These are phyloP conservation scores for Abrus precatorius DNA, from an alignment of 306 rosid species.

Conservation along the genomic window DNA sequence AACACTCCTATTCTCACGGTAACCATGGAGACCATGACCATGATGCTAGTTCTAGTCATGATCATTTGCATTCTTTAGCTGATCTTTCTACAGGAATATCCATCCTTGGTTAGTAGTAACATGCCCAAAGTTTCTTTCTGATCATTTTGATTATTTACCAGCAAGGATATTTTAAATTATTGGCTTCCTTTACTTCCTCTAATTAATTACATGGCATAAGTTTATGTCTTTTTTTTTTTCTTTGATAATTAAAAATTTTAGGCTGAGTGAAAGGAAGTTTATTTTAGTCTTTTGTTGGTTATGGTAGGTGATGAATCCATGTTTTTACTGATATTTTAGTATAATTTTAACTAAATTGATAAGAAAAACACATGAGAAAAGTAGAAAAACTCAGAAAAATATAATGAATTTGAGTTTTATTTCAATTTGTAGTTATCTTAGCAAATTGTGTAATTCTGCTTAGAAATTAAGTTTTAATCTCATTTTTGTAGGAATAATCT, in stretches of 20 bases:
- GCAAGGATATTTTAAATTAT: conserved; percentile 35
- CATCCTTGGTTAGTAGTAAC: conserved; percentile 74
- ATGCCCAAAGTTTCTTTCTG: conserved; percentile 32
- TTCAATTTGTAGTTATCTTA: no score
- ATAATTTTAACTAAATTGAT: no score
- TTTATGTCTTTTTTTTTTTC: conserved; percentile 15
- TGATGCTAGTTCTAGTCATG: conserved; percentile 61
- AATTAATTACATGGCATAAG: conserved; percentile 31
- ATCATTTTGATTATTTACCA: conserved; percentile 31
- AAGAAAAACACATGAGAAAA: no score
- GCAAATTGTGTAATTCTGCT: no score
- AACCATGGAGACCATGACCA: conserved; percentile 65
- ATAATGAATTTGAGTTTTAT: no score
- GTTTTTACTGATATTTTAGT: no score
- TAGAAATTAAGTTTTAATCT: no score
- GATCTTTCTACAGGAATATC: conserved; percentile 92
- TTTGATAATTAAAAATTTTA: conserved; percentile 19
- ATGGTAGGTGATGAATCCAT: no score
- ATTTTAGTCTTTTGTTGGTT: not conserved
- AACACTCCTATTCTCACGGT: conserved; percentile 70
- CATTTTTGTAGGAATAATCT: no score
- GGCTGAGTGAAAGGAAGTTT: not conserved
- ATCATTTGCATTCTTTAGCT: conserved; percentile 83
- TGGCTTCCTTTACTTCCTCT: conserved; percentile 22
- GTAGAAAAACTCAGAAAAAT: no score